These are phyloP conservation scores for Termitomyces sp. DNA, from an alignment of 768 basidiomycete genomes.

Conservation along the genomic window DNA sequence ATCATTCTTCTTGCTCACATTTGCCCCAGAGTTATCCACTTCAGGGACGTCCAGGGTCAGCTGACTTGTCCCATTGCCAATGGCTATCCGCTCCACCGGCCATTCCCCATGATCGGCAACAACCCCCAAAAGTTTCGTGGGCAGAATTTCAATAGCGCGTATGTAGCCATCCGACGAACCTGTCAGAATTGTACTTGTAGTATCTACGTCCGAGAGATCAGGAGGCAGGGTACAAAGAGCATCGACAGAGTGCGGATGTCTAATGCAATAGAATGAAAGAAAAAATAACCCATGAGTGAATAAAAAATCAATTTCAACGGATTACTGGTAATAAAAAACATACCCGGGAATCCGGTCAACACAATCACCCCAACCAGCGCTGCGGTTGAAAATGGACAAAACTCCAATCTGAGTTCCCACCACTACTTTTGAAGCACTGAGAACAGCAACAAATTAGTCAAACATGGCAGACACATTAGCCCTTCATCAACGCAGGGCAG, in stretches of 20 bases:
- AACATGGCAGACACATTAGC: neutral
- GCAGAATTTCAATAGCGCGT: constrained; percentile 81
- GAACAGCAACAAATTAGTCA: constrained; percentile 11
- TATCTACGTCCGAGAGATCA: constrained; percentile 53
- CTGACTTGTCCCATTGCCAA: constrained; percentile 38
- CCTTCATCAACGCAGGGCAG: neutral
- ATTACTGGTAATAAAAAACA: constrained; percentile 16
- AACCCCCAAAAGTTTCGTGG: constrained; percentile 85
- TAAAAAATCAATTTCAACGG: neutral
- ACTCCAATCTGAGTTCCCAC: constrained; percentile 91
- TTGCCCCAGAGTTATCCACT: constrained; percentile 1
- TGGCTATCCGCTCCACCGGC: constrained; percentile 82
- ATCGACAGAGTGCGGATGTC: constrained; percentile 90
- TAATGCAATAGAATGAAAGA: constrained; percentile 20
- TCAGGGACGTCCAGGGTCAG: constrained; percentile 23
- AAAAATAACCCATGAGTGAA: neutral
- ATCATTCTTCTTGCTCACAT: constrained; percentile 6
- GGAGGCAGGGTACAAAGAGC: constrained; percentile 72
- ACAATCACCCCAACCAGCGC: constrained; percentile 86
- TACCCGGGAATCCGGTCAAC: constrained; percentile 88
- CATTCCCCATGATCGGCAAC: constrained; percentile 90
- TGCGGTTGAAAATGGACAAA: constrained; percentile 84
- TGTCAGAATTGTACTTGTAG: constrained; percentile 70
- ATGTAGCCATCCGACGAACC: constrained; percentile 92
- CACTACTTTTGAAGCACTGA: constrained; percentile 71